Evolutionary conservation across 345 rosid species (phyloP), one percentile per base, ranked within the genome.

Genomic region (Acer saccharum): DNA sequence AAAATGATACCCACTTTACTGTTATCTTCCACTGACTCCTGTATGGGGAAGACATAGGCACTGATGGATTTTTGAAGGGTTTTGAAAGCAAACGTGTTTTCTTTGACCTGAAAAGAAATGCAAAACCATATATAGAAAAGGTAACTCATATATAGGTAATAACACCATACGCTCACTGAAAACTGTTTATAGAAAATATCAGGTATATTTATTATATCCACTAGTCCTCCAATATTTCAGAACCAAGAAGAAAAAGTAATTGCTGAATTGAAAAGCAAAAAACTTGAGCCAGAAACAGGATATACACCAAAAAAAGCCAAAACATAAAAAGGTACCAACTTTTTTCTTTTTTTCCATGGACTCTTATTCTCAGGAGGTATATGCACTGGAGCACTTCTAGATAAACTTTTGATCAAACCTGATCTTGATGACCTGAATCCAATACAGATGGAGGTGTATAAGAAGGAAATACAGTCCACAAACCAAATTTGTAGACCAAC

Each of bases 11-110:
- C 71, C 76, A 88, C 93, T 82, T 87, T 77, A 72, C 73, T 23
- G 82, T 86, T 80, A 86, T 84, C 81, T 82, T 86, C 84, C 86
- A 62, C 61, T 69, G 91, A 80, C 88, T 86, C 75, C 76, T 87
- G 77, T 80, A 82, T 21, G 84, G 84, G 50, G 83, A 80, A 77
- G 82, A 74, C 77, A 70, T 54, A 70, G 81, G 74, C n/a, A 67
- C 54, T 61, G 80, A 80, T 71, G 83, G 73, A 83, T 72, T 81
- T 65, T 73, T 80, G 44, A 79, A 77, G 79, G 85, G 84, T 55
- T 55, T 68, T 58, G 87, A 79, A 21, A 81, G 55, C 25, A 72
- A 58, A 18, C 76, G 54, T 52, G 84, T 39, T 65, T 79, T 79
- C 64, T 73, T 68, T 35, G 62, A 71, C 75, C 86, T 86, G 84